A percentile compares a stretch with the other conserved stretches of the same genome.
Conservation (phyloP, 805 yeast species). For the Saccharomycopsis oosterbeekiorum region DNA sequence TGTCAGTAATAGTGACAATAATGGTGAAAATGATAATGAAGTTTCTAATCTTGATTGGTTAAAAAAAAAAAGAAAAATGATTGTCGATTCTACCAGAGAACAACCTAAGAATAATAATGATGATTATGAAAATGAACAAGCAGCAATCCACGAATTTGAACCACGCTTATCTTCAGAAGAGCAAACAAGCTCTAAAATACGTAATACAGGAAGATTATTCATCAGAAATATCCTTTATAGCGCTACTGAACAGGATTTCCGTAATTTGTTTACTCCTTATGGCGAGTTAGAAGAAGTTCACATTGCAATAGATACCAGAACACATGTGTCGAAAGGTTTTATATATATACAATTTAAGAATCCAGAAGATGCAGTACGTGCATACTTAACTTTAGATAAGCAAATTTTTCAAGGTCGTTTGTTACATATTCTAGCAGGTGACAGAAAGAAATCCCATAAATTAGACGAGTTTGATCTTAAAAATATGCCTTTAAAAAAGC, state of each 20-base stretch:
- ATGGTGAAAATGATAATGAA: conserved; percentile 39
- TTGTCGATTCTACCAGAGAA: conserved; percentile 35
- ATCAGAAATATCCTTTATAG: conserved; percentile 76
- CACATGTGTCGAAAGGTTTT: conserved; percentile 86
- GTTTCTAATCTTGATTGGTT: conserved; percentile 85
- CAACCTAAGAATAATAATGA: conserved; percentile 14
- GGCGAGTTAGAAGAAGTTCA: conserved; percentile 85
- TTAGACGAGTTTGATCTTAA: conserved; percentile 86
- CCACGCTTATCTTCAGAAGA: conserved; percentile 33
- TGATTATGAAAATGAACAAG: conserved; percentile 8
- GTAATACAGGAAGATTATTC: conserved; percentile 71
- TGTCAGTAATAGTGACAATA: conserved; percentile 17
- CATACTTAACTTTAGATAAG: conserved; percentile 68
- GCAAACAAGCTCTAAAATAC: conserved; percentile 39
- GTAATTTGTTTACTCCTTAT: conserved; percentile 48
- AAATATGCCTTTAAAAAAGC: conserved; percentile 87
- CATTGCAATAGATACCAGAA: conserved; percentile 81
- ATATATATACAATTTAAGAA: conserved; percentile 71
- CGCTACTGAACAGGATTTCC: conserved; percentile 72
- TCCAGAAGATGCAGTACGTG: conserved; percentile 64
- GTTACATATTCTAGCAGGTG: conserved; percentile 80
- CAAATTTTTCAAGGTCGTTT: conserved; percentile 91
- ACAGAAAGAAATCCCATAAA: conserved; percentile 69
- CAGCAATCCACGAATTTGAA: conserved; percentile 9
- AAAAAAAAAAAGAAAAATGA: conserved; percentile 61